These are phyloP conservation scores for Lentinula novae-zelandiae DNA, from an alignment of 1,284 basidiomycete species.

Conservation along the genomic window DNA sequence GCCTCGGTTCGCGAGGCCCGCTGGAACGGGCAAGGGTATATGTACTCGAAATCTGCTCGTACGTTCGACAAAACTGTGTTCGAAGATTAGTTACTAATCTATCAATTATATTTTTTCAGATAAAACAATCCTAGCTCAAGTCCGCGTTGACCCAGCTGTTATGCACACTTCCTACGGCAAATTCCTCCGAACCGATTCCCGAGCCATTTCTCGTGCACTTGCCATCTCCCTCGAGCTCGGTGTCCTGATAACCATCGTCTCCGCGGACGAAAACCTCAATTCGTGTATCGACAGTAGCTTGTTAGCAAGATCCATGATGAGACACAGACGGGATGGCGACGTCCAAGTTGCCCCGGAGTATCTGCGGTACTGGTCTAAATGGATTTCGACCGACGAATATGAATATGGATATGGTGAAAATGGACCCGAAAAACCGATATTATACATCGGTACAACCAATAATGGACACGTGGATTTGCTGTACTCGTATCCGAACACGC, in stretches of 20 bases:
- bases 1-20: neutral
- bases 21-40: neutral
- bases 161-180: conserved; percentile 28
- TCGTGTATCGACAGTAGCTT: neutral
- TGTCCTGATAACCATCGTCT: conserved; percentile 27
- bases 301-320: neutral
- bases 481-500: neutral
- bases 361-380: neutral
- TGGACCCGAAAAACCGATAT: neutral
- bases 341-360: neutral
- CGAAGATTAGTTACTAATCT: neutral
- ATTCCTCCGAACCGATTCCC: conserved; percentile 25
- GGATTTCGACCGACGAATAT: neutral
- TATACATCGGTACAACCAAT: neutral
- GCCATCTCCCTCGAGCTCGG: conserved; percentile 33
- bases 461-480: neutral
- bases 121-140: conserved; percentile 21
- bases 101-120: neutral
- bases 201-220: conserved; percentile 30
- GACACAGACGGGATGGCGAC: neutral
- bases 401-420: neutral
- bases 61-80: neutral
- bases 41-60: neutral
- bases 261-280: conserved; percentile 15
- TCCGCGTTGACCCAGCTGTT: conserved; percentile 28